Conservation (phyloP, 139 green algal species). For the Chlorella vulgaris region DNA sequence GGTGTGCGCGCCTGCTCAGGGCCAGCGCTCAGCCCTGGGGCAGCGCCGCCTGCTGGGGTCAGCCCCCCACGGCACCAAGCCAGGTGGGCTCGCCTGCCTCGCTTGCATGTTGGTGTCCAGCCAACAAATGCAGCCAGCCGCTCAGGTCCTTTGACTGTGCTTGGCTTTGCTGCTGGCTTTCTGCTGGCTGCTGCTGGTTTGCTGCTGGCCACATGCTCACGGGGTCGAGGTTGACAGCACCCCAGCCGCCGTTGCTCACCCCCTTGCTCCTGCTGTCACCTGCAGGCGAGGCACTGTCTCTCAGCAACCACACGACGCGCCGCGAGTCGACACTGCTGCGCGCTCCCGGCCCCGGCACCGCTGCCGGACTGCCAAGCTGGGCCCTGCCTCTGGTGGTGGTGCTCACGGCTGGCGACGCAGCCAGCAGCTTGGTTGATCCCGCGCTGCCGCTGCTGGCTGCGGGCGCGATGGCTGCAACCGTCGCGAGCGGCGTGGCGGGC, state of each 20-base stretch:
- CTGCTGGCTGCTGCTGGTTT: no score
- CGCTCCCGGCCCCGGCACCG: slow-evolving; percentile 51
- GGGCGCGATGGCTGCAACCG: slow-evolving; percentile 39
- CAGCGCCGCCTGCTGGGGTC: slow-evolving; percentile 57
- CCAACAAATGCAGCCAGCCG: no score
- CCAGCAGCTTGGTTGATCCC: slow-evolving; percentile 78
- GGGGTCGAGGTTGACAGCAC: no score
- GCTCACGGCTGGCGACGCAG: slow-evolving; percentile 73
- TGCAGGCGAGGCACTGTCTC: slow-evolving; percentile 71
- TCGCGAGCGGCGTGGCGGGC: slow-evolving; percentile 40
- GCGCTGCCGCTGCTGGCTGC: slow-evolving; percentile 71
- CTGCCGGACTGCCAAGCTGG: slow-evolving; percentile 68
- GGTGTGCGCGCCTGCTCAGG: slow-evolving; percentile 72
- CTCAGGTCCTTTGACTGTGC: no score
- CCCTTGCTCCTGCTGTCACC: no score
- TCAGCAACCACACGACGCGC: slow-evolving; percentile 81
- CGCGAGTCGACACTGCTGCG: slow-evolving; percentile 57
- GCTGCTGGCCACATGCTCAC: no score
- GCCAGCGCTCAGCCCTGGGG: slow-evolving; percentile 13
- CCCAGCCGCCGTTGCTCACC: no score
- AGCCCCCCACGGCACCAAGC: slow-evolving; percentile 65
- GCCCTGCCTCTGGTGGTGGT: slow-evolving; percentile 70
- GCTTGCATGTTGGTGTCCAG: neutral
- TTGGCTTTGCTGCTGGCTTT: no score
- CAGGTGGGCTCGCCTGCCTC: no score